phyloP scores from a whole-genome alignment of 2,329 filamentous ascomycete species.

The Clonostachys byssicola region DNA sequence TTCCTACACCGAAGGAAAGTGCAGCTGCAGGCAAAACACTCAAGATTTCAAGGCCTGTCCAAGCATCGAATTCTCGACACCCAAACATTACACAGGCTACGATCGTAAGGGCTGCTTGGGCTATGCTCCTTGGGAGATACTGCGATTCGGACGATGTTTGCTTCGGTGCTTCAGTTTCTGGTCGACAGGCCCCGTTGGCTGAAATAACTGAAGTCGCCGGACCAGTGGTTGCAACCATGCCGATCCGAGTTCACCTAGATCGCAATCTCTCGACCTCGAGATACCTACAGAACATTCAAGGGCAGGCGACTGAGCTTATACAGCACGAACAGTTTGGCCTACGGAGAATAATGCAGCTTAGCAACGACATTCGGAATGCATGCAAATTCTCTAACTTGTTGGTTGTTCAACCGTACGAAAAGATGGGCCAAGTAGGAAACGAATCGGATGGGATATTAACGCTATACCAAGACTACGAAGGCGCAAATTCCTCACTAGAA shows the following conservation, averaged over 20 bases:
- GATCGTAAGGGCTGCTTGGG: conserved; percentile 11
- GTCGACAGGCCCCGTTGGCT: conserved; percentile 9
- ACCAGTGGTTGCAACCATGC: conserved; percentile 12
- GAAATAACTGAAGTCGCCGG: conserved; percentile 10
- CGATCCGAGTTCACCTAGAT: conserved; percentile 4
- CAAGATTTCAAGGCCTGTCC: background rate
- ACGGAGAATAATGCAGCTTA: conserved; percentile 9
- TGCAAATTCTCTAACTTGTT: conserved; percentile 10
- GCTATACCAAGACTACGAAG: background rate
- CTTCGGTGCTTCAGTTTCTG: conserved; percentile 12
- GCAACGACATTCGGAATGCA: conserved; percentile 2
- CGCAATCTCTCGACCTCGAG: background rate
- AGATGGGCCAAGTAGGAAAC: background rate
- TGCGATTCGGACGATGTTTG: conserved; percentile 5
- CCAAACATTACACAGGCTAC: conserved; percentile 8
- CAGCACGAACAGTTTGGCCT: conserved; percentile 10
- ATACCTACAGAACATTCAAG: conserved; percentile 4
- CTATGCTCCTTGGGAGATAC: conserved; percentile 7
- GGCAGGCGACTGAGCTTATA: conserved; percentile 6
- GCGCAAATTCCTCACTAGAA: background rate
- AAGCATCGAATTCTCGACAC: background rate
- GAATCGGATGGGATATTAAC: background rate
- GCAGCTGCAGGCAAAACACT: background rate
- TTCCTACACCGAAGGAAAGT: background rate
- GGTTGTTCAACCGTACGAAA: conserved; percentile 6